phyloP scores from a whole-genome alignment of 2,329 filamentous ascomycete genomes.

The Colletotrichum orbiculare region DNA sequence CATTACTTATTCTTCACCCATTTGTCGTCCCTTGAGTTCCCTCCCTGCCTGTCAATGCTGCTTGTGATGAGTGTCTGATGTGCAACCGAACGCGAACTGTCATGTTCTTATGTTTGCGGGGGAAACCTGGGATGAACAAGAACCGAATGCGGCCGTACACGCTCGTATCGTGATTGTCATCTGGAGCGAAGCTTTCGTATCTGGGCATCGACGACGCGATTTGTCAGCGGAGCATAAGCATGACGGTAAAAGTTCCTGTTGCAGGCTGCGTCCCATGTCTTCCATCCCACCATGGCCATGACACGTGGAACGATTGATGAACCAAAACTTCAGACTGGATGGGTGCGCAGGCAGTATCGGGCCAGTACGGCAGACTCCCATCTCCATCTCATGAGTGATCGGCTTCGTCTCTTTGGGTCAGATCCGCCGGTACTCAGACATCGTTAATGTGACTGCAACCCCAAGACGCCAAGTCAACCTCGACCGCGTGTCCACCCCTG shows the following conservation, averaged over 20 bases:
- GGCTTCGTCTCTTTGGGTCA: background rate
- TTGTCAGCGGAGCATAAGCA: constrained; percentile 7
- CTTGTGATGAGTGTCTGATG: background rate
- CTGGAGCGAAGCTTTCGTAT: background rate
- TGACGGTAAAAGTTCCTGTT: too few species aligned
- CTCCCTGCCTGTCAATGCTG: background rate
- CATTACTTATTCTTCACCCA: constrained; percentile 32
- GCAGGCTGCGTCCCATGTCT: constrained; percentile 10
- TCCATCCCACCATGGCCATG: constrained; percentile 4
- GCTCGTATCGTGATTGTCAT: background rate
- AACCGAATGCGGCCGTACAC: background rate
- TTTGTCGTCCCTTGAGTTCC: background rate
- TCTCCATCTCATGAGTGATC: too few species aligned
- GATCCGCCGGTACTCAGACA: too few species aligned
- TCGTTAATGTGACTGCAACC: too few species aligned
- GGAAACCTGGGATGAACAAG: too few species aligned
- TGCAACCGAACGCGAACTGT: constrained; percentile 16
- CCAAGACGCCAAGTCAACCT: background rate
- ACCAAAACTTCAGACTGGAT: too few species aligned
- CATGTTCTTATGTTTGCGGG: background rate
- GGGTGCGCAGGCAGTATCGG: too few species aligned
- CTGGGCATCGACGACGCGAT: background rate
- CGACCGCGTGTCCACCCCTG: background rate
- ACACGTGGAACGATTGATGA: background rate
- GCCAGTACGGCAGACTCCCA: too few species aligned